Base-by-base conservation (phyloP, 306 rosid genomes). In the Vicia sativa region DNA sequence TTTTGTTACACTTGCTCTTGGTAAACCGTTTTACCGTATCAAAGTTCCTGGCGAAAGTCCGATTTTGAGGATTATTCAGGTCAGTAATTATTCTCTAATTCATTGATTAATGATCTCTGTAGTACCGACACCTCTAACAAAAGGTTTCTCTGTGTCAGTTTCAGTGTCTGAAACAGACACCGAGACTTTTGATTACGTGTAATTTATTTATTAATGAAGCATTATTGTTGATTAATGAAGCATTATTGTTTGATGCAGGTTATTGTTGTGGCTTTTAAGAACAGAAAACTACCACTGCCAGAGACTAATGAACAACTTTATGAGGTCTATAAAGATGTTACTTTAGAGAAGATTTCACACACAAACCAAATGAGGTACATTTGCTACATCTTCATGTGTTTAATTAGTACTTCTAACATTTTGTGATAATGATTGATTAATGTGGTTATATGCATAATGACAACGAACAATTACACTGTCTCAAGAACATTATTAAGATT, bases 291-390 rank as follows among this genome's bases (percentile, higher is more conserved):
- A 54, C 28, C 80, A 37, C 45, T 78, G 46, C 91, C 92, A 1
- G 81, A 74, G 50, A 53, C 72, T 14, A 31, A 86, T 35, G 76
- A 62, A 34, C 79, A 89, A 67, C 79, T 92, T 44, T 83, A 87
- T 70, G 96, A 92, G 80, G 80, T 68, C 7, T 75, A 82, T n/a
- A 82, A 84, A 26, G 90, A 77, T 38, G 49, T 39, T 42, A 45
- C 66, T 9, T 41, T 64, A 10, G 90, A 82, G 35, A 83, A 82
- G 73, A 74, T 92, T 50, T 53, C 88, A 64, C 96, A 84, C 44
- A 87, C 98, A 45, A 73, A 81, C 11, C 92, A 92, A 57, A 78
- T 92, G 79, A 85, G 96, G 96, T 91, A n/a, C 61, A 77, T 0
- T 50, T 15, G 9, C 19, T 46, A 10, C 0, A 52, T 52, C 25